A percentile compares a stretch with the other conserved stretches of the same genome.
phyloP scores from a whole-genome alignment of 345 rosid species.

The Eutrema yunnanense region DNA sequence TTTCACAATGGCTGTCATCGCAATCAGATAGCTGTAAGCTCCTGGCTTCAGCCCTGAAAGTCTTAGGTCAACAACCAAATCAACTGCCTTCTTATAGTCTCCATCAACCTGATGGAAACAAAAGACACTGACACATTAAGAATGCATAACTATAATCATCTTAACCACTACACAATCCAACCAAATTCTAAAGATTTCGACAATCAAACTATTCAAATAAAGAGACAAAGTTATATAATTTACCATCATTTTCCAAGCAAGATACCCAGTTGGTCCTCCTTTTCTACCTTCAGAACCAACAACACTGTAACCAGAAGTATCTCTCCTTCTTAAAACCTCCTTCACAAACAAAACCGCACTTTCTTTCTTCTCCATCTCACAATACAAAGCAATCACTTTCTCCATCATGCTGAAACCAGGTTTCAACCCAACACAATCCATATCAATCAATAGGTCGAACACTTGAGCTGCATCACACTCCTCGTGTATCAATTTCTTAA shows the following conservation, averaged over 20 bases:
- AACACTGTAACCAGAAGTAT: conserved; percentile 29
- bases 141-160: background rate
- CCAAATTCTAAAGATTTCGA: background rate
- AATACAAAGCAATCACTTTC: conserved; percentile 80
- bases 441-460: conserved; percentile 69
- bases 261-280: conserved; percentile 89
- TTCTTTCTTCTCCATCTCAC: conserved; percentile 69
- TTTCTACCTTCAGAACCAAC: conserved; percentile 45
- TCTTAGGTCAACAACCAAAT: conserved; percentile 54
- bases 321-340: conserved; percentile 59
- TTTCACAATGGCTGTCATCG: conserved; percentile 91
- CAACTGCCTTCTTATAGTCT: conserved; percentile 60
- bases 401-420: conserved; percentile 92
- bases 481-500: conserved; percentile 63
- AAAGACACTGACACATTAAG: too few relatives aligned
- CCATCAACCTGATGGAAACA: conserved; percentile 58
- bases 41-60: conserved; percentile 80
- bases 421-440: conserved; percentile 87
- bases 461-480: conserved; percentile 59
- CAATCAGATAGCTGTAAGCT: conserved; percentile 76
- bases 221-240: background rate
- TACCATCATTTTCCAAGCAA: conserved; percentile 97
- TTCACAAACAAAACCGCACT: conserved; percentile 58
- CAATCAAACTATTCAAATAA: background rate
- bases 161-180: background rate